These are phyloP conservation scores for Gynandropsis gynandra DNA, from an alignment of 345 rosid species.

Conservation along the genomic window DNA sequence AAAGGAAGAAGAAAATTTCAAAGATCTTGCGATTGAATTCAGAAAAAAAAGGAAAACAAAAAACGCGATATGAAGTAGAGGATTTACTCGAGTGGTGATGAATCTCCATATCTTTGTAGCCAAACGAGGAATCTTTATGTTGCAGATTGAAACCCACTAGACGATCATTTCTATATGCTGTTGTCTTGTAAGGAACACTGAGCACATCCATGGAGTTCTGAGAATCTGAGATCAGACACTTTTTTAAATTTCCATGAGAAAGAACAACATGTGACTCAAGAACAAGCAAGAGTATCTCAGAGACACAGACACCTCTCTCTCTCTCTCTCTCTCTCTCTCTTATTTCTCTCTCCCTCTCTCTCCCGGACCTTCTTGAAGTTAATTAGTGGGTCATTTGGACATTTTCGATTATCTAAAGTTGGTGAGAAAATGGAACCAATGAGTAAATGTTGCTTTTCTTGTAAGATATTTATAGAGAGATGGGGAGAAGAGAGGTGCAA, in stretches of 20 bases:
- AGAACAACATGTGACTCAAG: no score
- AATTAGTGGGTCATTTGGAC: slow-evolving; percentile 12
- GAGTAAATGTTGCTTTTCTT: slow-evolving; percentile 19
- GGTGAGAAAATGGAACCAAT: slow-evolving; percentile 14
- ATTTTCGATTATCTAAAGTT: background rate
- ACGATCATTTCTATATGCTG: slow-evolving; percentile 27
- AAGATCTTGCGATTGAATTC: slow-evolving; percentile 6
- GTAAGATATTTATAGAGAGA: slow-evolving; percentile 20
- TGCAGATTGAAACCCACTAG: slow-evolving; percentile 25
- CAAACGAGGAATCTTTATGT: slow-evolving; percentile 25
- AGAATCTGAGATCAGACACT: slow-evolving; percentile 15
- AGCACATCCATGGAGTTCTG: slow-evolving; percentile 26
- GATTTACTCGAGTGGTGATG: slow-evolving; percentile 18
- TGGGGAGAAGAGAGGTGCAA: slow-evolving; percentile 20
- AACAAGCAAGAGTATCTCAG: no score
- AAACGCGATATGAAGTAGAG: background rate
- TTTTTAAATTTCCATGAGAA: slow-evolving; percentile 2
- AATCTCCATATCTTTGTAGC: slow-evolving; percentile 24
- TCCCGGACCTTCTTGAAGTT: background rate
- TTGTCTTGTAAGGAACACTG: slow-evolving; percentile 37
- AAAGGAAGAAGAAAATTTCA: background rate
- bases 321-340: no score
- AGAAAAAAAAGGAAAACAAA: background rate
- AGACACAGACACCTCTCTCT: no score
- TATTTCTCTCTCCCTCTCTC: slow-evolving; percentile 8